phyloP scores from a whole-genome alignment of 106 monocot genomes.

The Allium sativum region DNA sequence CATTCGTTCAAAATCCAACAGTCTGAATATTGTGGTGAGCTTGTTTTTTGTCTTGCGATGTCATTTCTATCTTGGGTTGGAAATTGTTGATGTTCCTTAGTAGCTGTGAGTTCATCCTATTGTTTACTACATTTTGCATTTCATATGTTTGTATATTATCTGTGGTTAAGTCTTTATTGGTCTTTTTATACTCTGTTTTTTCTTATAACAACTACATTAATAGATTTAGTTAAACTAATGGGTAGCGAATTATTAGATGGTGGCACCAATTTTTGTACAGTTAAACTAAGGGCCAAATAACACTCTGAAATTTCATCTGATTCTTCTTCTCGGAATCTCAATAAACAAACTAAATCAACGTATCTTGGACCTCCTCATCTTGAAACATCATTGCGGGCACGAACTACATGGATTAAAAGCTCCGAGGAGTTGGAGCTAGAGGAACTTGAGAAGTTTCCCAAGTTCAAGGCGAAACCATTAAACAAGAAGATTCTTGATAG shows the following conservation, averaged over 20 bases:
- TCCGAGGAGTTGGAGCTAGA: constrained; percentile 73
- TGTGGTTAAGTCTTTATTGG: too few species aligned
- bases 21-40: too few species aligned
- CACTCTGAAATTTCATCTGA: constrained; percentile 44
- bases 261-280: constrained; percentile 5
- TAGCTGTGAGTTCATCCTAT: too few species aligned
- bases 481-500: constrained; percentile 91
- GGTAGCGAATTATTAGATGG: constrained; percentile 4
- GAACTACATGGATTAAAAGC: constrained; percentile 75
- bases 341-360: constrained; percentile 44
- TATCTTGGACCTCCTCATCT: constrained; percentile 65
- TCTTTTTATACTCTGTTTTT: neutral
- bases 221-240: neutral
- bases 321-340: constrained; percentile 44
- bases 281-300: constrained; percentile 69
- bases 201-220: neutral
- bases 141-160: too few species aligned
- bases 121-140: too few species aligned
- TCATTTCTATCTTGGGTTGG: too few species aligned
- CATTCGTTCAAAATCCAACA: too few species aligned
- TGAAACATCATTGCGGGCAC: constrained; percentile 64
- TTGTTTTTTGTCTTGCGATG: too few species aligned
- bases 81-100: too few species aligned
- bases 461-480: constrained; percentile 91
- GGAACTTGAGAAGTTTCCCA: constrained; percentile 74